A percentile compares a stretch with the other conserved stretches of the same genome.
Evolutionary conservation across 1,284 basidiomycete species (phyloP).

Genomic region (Inonotus obliquus): DNA sequence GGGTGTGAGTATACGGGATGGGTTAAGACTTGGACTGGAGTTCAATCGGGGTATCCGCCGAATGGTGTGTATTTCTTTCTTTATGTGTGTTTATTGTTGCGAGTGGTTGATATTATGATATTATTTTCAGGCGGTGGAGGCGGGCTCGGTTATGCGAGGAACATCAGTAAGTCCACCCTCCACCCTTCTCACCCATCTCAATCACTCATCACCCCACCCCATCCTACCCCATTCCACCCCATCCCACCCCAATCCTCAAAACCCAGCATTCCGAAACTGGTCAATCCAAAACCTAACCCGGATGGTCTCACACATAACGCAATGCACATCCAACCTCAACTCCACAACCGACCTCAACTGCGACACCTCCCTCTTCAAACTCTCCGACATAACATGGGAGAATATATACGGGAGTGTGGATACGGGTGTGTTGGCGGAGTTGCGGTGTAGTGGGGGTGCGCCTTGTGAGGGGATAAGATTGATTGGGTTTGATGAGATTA

Average conservation of each 20-base stretch:
- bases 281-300: constrained; percentile 25
- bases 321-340: constrained; percentile 31
- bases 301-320: constrained; percentile 27
- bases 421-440: constrained; percentile 24
- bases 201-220: neutral
- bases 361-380: constrained; percentile 31
- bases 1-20: constrained; percentile 26
- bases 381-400: constrained; percentile 32
- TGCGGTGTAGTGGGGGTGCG: constrained; percentile 31
- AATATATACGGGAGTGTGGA: constrained; percentile 26
- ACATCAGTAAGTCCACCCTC: neutral
- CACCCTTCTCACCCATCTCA: neutral
- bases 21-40: constrained; percentile 31
- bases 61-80: constrained; percentile 23
- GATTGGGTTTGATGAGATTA: constrained; percentile 24
- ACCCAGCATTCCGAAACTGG: constrained; percentile 31
- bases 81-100: neutral
- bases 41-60: constrained; percentile 29
- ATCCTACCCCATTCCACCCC: neutral
- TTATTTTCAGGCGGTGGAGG: neutral
- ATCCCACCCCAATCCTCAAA: no score
- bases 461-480: constrained; percentile 28
- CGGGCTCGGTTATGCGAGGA: neutral
- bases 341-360: constrained; percentile 30
- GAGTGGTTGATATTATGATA: neutral